phyloP scores from a whole-genome alignment of 352 stramenopile genomes.

The Phytophthora brassicae region DNA sequence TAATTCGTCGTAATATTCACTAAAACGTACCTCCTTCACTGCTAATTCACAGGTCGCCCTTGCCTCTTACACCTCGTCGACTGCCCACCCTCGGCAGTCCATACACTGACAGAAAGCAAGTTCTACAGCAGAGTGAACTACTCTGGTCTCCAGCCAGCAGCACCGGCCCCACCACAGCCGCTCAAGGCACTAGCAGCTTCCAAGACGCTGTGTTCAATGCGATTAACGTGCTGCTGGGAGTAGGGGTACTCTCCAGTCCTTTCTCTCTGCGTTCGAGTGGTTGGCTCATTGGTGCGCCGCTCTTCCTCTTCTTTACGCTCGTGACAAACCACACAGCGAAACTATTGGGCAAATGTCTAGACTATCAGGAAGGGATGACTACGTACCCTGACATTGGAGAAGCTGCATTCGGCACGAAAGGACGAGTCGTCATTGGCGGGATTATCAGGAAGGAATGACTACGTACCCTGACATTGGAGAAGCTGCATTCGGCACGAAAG shows the following conservation, averaged over 20 bases:
- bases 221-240: constrained; percentile 86
- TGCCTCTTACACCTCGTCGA: constrained; percentile 26
- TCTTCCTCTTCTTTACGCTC: constrained; percentile 86
- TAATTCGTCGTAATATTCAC: neutral
- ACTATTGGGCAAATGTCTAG: constrained; percentile 76
- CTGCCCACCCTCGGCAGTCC: constrained; percentile 32
- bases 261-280: constrained; percentile 82
- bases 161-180: neutral
- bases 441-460: constrained; percentile 81
- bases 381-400: constrained; percentile 87
- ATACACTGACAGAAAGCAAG: constrained; percentile 46
- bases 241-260: constrained; percentile 82
- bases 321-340: constrained; percentile 88
- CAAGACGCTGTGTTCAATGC: constrained; percentile 80
- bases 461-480: constrained; percentile 85
- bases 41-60: constrained; percentile 36
- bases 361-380: constrained; percentile 82
- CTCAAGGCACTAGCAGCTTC: constrained; percentile 64
- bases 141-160: constrained; percentile 26
- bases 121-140: constrained; percentile 35
- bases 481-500: constrained; percentile 71
- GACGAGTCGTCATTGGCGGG: constrained; percentile 64
- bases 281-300: constrained; percentile 61
- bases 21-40: neutral
- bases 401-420: constrained; percentile 71